These are phyloP conservation scores for Globisporangium nodosum DNA, from an alignment of 352 stramenopile genomes.

Conservation along the genomic window DNA sequence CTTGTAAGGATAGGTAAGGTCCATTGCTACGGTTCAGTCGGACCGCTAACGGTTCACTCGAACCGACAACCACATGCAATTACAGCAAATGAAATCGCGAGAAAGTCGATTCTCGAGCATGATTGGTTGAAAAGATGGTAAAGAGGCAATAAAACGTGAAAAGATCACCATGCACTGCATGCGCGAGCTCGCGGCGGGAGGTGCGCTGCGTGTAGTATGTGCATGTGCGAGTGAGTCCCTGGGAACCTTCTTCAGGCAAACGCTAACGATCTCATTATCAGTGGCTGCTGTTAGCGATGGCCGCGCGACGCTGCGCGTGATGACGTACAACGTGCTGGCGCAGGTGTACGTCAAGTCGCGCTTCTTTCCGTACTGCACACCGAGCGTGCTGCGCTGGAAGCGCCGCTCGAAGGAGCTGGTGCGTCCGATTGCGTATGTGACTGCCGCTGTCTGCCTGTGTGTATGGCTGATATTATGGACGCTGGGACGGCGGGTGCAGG, in stretches of 20 bases:
- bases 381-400: conserved; percentile 62
- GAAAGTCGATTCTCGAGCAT: not conserved
- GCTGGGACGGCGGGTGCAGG: conserved; percentile 17
- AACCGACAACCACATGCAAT: conserved; percentile 19
- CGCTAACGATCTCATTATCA: not conserved
- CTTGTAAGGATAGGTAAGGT: conserved; percentile 8
- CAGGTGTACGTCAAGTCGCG: conserved; percentile 76
- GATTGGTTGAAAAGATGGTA: conserved; percentile 24
- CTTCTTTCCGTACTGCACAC: conserved; percentile 78
- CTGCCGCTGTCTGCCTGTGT: no score
- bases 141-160: not conserved
- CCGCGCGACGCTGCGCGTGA: conserved; percentile 49
- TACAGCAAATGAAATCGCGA: not conserved
- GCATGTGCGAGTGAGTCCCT: conserved; percentile 9
- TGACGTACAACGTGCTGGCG: conserved; percentile 86
- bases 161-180: conserved; percentile 11
- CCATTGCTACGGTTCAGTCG: conserved; percentile 8
- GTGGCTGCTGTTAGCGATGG: not conserved
- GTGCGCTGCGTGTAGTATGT: conserved; percentile 1
- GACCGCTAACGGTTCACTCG: not conserved
- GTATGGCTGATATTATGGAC: not conserved
- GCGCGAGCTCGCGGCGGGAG: conserved; percentile 22
- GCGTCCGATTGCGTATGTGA: not conserved
- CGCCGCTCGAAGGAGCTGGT: conserved; percentile 62
- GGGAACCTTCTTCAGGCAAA: no score